These are phyloP conservation scores for Morella rubra DNA, from an alignment of 306 rosid species.

Conservation along the genomic window DNA sequence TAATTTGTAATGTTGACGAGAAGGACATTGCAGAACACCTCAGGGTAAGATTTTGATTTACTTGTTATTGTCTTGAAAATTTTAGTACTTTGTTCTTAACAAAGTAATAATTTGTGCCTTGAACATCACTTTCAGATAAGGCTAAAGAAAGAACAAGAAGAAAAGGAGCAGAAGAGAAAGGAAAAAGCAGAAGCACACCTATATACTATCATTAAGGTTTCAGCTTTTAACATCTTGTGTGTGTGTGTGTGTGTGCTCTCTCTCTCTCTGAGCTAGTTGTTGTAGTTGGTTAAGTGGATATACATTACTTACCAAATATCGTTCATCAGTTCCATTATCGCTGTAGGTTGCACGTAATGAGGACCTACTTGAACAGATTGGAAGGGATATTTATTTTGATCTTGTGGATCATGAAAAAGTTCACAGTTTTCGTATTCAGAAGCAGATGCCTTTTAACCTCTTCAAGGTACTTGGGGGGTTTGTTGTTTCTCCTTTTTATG, in stretches of 20 bases:
- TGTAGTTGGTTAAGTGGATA: background rate
- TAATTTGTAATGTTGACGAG: conserved; percentile 84
- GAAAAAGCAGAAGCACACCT: conserved; percentile 91
- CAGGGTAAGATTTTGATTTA: conserved; percentile 50
- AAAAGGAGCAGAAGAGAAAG: conserved; percentile 79
- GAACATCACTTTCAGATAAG: conserved; percentile 52
- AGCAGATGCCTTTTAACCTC: conserved; percentile 38
- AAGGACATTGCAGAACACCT: conserved; percentile 85
- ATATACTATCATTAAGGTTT: conserved; percentile 80
- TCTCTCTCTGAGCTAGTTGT: background rate
- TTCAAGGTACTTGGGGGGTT: conserved; percentile 40
- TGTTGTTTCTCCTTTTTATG: background rate
- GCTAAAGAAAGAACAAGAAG: conserved; percentile 86
- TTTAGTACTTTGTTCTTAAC: background rate
- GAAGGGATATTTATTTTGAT: conserved; percentile 50
- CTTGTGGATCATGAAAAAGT: conserved; percentile 59
- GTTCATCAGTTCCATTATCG: background rate
- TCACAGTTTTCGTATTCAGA: conserved; percentile 42
- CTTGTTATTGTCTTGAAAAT: background rate
- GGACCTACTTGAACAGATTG: conserved; percentile 48
- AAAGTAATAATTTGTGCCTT: conserved; percentile 1
- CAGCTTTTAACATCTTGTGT: background rate
- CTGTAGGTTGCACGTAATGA: conserved; percentile 49
- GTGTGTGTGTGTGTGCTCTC: background rate
- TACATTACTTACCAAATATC: background rate